Evolutionary conservation across 768 basidiomycete species (phyloP), one percentile per base, ranked within the genome.

Genomic region (Xanthoconium purpureum): DNA sequence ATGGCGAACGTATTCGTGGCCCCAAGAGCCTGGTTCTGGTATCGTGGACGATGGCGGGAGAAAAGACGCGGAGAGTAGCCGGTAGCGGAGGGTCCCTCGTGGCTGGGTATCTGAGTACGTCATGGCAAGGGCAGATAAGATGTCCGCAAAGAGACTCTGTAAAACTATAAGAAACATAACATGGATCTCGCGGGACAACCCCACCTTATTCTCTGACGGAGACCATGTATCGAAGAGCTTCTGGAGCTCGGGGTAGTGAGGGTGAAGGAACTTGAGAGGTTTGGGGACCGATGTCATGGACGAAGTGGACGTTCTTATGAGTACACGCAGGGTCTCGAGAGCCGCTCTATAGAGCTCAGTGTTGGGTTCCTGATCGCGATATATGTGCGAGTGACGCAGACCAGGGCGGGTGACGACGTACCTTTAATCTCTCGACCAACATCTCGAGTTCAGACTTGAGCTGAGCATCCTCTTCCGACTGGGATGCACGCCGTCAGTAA

Each of bases 211-310:
- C 62, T 87, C 84, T 39, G 91, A 94, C 24, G 80, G 67, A 3
- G 84, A 70, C 88, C 94, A 92, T 38, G 85, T 79, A 56, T 91
- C 87, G 71, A 94, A 95, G 29, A 98, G 75, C 24, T 78, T 78
- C 71, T 94, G 89, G 40, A 96, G 81, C 55, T 84, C 87, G 47
- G 89, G 90, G 70, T 96, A 99, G 70, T 94, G 89, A 35, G 94
- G 95, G 54, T 94, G 88, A 32, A 99, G 82, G 75, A 99, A 99
- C 76, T 99, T 99, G 55, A 99, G 81, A 30, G 97, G 97, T 77
- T 99, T 98, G 1, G 97, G 97, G 11, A 99, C 96, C 24, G 94
- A 95, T 12, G 97, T 99, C 96, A 99, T 98, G 7, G 94, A 97
- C 15, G 92, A 95, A 5, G 97, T 99, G 12, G 94, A 94, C 7